These are phyloP conservation scores for Sequoiadendron giganteum DNA, from an alignment of 75 land plant genomes.

Conservation along the genomic window DNA sequence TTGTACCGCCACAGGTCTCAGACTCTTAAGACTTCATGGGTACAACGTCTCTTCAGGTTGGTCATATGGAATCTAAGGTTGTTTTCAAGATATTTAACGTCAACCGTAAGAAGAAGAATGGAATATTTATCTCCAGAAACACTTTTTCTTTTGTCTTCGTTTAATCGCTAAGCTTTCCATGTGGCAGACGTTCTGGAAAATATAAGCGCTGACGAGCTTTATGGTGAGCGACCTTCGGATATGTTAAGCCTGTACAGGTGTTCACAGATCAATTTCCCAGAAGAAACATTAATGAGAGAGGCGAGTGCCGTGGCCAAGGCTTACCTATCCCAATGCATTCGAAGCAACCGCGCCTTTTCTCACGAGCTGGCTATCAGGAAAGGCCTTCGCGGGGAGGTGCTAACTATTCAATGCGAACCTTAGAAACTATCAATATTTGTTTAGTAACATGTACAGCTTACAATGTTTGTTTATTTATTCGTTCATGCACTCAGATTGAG, in stretches of 20 bases:
- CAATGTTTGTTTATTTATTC: not conserved
- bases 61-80: no score
- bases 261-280: no score
- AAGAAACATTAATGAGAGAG: no score
- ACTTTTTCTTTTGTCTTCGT: no score
- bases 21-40: no score
- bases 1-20: no score
- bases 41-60: no score
- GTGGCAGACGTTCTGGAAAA: constrained; percentile 14
- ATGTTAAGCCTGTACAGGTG: constrained; percentile 40
- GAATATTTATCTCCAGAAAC: not conserved
- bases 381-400: constrained; percentile 12
- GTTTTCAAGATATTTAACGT: constrained; percentile 53
- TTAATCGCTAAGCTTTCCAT: not conserved
- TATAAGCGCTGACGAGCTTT: not conserved
- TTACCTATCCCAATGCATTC: not conserved
- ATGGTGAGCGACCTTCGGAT: constrained; percentile 66
- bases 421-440: not conserved
- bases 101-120: no score
- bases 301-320: no score
- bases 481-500: constrained; percentile 23
- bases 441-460: no score
- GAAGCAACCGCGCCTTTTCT: not conserved
- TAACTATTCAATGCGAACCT: not conserved
- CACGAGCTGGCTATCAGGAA: not conserved